Evolutionary conservation across 1,139 yeast species (phyloP), one percentile per base, ranked within the genome.

Genomic region (Geotrichum histeridarum): DNA sequence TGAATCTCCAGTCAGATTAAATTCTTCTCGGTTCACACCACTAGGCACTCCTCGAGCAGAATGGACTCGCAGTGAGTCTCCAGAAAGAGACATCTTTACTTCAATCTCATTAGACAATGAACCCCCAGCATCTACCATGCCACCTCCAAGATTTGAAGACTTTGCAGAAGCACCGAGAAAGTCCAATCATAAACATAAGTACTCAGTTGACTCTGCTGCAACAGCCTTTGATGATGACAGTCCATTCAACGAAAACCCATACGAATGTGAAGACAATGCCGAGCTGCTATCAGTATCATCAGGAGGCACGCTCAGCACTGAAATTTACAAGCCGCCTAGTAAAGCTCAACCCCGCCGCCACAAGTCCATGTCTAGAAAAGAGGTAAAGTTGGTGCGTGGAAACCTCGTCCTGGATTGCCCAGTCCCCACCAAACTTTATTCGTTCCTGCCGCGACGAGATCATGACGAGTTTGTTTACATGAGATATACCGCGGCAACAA

Each of bases 401-500:
- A 86, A 88, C 61, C 79, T 93, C 66, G 90, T 90, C 6, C 77
- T 93, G 58, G 97, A 91, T 66, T 91, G 94, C 63, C 96, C 97
- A 1, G 85, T 93, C 48, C 98, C 99, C 2, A 83, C 88, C 18
- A 93, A 91, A 59, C 76, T 93, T 55, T 80, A 82, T 63, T 84
- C 86, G 59, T 87, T 88, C 51, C 72, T 88, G 59, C 89, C 95
- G 7, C 77, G 90, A 63, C 79, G 93, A 30, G 95, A 89, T 62
- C 83, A 87, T 46, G 96, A 94, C 52, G 99, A 93, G 69, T 93
- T 88, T 67, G 84, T 93, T 12, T 88, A 87, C 70, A 90, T 93
- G 96, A 82, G 96, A 59, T 90, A 91, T 69, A 87, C 96, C 0
- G 97, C 97, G 0, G 88, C 95, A 67, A 91, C 98, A 0, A 78